Evolutionary conservation across 176 grass and related monocot genomes (phyloP).

Genomic region (Oryza glaberrima): DNA sequence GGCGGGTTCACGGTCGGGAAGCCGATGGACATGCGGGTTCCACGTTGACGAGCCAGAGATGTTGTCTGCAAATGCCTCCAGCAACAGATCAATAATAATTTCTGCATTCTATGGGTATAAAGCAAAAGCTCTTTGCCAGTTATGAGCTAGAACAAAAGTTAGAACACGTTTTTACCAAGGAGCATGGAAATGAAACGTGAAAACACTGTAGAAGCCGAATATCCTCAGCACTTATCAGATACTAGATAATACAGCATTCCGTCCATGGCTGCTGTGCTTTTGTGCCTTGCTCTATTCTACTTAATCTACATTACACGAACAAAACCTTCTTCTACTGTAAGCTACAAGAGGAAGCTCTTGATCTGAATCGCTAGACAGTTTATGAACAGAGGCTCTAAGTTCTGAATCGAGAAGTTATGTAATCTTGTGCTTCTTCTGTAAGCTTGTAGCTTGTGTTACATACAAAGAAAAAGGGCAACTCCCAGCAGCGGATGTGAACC

Average conservation of each 20-base stretch:
- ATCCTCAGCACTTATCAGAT: conserved; percentile 44
- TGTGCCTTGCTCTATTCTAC: conserved; percentile 48
- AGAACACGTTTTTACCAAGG: neutral
- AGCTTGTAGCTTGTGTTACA: conserved; percentile 55
- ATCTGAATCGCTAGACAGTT: conserved; percentile 49
- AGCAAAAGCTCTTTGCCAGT: too few relatives aligned
- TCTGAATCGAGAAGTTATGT: conserved; percentile 51
- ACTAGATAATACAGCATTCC: conserved; percentile 45
- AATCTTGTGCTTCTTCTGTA: conserved; percentile 54
- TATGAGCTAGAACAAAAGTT: too few relatives aligned
- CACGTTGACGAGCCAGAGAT: conserved; percentile 1
- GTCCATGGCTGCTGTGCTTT: conserved; percentile 23
- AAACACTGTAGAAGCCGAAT: conserved; percentile 33
- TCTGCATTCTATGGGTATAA: too few relatives aligned
- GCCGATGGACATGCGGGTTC: conserved; percentile 12
- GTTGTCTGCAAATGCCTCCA: too few relatives aligned
- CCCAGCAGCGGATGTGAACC: conserved; percentile 22
- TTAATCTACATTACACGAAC: conserved; percentile 61
- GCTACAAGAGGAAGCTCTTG: conserved; percentile 49
- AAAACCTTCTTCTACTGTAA: conserved; percentile 52
- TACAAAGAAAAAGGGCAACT: conserved; percentile 52
- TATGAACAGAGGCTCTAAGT: conserved; percentile 57
- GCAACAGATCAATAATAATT: neutral
- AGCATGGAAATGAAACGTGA: neutral
- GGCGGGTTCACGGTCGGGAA: conserved; percentile 55